Percentiles rank a stretch among this genome's conserved stretches.
Conservation (phyloP, 2,329 filamentous ascomycete species). For the Septoria petroselini region DNA sequence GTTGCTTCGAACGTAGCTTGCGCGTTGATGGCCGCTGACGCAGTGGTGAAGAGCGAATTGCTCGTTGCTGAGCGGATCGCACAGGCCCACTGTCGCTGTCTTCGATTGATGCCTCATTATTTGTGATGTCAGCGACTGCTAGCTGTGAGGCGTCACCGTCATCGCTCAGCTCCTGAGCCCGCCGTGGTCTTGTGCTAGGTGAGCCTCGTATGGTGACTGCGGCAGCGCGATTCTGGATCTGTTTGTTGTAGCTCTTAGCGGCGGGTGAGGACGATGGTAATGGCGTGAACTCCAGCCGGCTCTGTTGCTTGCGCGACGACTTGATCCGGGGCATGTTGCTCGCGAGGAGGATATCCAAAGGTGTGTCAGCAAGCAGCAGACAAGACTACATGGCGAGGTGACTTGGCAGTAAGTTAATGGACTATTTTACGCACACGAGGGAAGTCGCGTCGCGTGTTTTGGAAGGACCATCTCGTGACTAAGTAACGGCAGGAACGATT, state of each 20-base stretch:
- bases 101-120: conserved; percentile 18
- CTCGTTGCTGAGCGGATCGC: background rate
- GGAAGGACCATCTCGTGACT: too few relatives aligned
- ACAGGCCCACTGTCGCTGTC: conserved; percentile 30
- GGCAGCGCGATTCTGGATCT: conserved; percentile 38
- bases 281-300: conserved; percentile 45
- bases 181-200: conserved; percentile 31
- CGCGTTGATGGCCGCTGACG: conserved; percentile 14
- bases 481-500: too few relatives aligned
- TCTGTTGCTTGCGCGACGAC: conserved; percentile 39
- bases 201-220: conserved; percentile 35
- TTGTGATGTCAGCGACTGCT: conserved; percentile 24
- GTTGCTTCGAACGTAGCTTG: conserved; percentile 30
- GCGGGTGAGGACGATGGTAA: conserved; percentile 42
- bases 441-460: too few relatives aligned
- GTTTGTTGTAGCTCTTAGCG: conserved; percentile 34
- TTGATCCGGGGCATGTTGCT: conserved; percentile 17
- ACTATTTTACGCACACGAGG: too few relatives aligned
- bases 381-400: background rate
- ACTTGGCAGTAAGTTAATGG: too few relatives aligned
- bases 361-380: background rate
- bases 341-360: background rate
- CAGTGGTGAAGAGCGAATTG: conserved; percentile 23
- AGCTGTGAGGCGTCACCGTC: conserved; percentile 19
- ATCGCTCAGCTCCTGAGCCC: conserved; percentile 22